These are phyloP conservation scores for Paecilomyces formosus DNA, from an alignment of 2,329 filamentous ascomycete species.

Conservation along the genomic window DNA sequence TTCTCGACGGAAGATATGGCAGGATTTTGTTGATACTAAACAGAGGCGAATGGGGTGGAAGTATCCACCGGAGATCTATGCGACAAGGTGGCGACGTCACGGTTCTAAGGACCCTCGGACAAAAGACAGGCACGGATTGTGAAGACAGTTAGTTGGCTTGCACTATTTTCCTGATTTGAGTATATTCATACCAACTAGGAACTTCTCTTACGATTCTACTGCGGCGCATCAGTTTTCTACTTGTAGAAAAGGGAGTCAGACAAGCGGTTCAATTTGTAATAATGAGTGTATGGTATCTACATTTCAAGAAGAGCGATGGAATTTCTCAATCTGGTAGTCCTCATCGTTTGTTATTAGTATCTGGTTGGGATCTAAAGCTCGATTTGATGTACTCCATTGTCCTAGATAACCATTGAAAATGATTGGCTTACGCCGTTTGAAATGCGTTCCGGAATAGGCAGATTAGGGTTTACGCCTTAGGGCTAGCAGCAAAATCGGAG, in stretches of 20 bases:
- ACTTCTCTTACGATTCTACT: too few relatives aligned
- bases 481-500: slow-evolving; percentile 10
- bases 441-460: neutral
- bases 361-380: too few relatives aligned
- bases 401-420: too few relatives aligned
- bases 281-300: neutral
- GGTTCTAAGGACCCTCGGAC: slow-evolving; percentile 2
- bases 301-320: too few relatives aligned
- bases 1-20: slow-evolving; percentile 1
- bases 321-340: too few relatives aligned
- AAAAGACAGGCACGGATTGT: neutral
- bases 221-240: too few relatives aligned
- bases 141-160: too few relatives aligned
- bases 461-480: slow-evolving; percentile 19
- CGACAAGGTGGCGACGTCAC: slow-evolving; percentile 3
- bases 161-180: too few relatives aligned
- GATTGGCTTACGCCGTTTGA: neutral
- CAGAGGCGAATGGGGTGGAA: slow-evolving; percentile 6
- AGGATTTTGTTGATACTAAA: slow-evolving; percentile 3
- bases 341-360: too few relatives aligned
- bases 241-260: neutral
- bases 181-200: too few relatives aligned
- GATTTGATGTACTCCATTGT: too few relatives aligned
- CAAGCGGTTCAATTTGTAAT: neutral
- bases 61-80: slow-evolving; percentile 5